phyloP scores from a whole-genome alignment of 805 yeast genomes.

The Blastobotrys robertii region DNA sequence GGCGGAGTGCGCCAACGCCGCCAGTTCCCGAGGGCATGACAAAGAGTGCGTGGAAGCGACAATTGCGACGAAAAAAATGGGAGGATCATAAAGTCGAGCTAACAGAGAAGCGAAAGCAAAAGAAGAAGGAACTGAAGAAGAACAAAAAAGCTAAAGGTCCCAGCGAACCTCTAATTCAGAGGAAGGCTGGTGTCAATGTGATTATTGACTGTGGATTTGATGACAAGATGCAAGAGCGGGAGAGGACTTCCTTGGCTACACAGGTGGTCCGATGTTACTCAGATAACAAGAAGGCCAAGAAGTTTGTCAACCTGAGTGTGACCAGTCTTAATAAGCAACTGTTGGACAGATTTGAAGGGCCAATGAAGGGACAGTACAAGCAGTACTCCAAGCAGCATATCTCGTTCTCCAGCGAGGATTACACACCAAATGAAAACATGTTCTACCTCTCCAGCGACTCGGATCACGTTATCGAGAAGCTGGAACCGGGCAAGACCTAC shows the following conservation, averaged over 20 bases:
- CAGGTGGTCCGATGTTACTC: slow-evolving; percentile 81
- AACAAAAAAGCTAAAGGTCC: slow-evolving; percentile 33
- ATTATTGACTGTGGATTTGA: slow-evolving; percentile 89
- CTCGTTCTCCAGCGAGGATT: slow-evolving; percentile 35
- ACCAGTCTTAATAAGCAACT: slow-evolving; percentile 59
- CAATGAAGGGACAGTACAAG: slow-evolving; percentile 43
- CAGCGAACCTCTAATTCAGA: slow-evolving; percentile 23
- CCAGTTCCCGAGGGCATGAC: slow-evolving; percentile 77
- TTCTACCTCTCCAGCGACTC: slow-evolving; percentile 86
- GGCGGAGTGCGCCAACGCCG: slow-evolving; percentile 9
- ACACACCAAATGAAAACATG: slow-evolving; percentile 30
- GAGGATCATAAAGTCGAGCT: slow-evolving; percentile 57
- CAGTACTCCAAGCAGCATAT: slow-evolving; percentile 54
- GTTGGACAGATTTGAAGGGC: slow-evolving; percentile 56
- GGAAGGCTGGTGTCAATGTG: slow-evolving; percentile 39
- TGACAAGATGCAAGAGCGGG: slow-evolving; percentile 73
- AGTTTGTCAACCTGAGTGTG: slow-evolving; percentile 49
- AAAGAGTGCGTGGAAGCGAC: slow-evolving; percentile 73
- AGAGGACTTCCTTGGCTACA: slow-evolving; percentile 55
- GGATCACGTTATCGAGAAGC: slow-evolving; percentile 49
- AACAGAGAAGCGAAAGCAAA: slow-evolving; percentile 42
- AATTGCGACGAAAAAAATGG: slow-evolving; percentile 47
- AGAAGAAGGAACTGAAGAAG: slow-evolving; percentile 36
- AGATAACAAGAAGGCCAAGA: slow-evolving; percentile 53
- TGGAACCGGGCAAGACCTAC: slow-evolving; percentile 65